These are phyloP conservation scores for Blastobotrys arbuscula DNA, from an alignment of 1,139 yeast genomes.

Conservation along the genomic window DNA sequence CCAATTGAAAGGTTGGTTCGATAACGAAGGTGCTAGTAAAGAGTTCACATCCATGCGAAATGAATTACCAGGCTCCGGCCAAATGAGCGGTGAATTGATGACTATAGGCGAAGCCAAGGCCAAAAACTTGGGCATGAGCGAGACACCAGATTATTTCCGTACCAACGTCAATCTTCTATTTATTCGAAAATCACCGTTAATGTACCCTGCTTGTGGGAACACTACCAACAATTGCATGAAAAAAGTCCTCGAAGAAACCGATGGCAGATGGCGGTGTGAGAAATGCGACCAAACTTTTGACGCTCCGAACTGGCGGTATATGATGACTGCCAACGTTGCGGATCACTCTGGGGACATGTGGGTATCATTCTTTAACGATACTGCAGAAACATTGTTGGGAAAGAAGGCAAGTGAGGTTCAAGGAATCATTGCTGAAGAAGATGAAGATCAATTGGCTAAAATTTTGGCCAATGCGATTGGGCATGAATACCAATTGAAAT, in stretches of 20 bases:
- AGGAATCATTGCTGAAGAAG: conserved; percentile 44
- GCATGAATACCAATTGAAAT: conserved; percentile 65
- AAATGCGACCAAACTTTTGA: conserved; percentile 69
- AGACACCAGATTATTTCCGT: conserved; percentile 68
- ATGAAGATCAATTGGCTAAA: conserved; percentile 44
- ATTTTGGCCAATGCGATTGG: conserved; percentile 52
- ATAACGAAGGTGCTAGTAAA: conserved; percentile 62
- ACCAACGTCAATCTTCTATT: conserved; percentile 63
- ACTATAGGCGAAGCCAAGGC: conserved; percentile 62
- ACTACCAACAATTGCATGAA: conserved; percentile 64
- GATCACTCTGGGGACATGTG: conserved; percentile 83
- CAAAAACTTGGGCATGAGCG: conserved; percentile 62
- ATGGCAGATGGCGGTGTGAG: conserved; percentile 89
- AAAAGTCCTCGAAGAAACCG: conserved; percentile 68
- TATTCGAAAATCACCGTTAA: conserved; percentile 66
- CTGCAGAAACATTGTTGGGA: conserved; percentile 66
- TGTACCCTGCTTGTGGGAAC: conserved; percentile 81
- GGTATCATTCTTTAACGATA: conserved; percentile 83
- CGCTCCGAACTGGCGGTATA: conserved; percentile 73
- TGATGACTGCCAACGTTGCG: conserved; percentile 62
- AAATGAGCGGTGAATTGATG: conserved; percentile 39
- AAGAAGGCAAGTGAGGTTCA: conserved; percentile 60
- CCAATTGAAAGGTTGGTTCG: conserved; percentile 91
- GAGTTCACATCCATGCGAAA: conserved; percentile 56
- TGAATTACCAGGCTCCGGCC: conserved; percentile 22